Base-by-base conservation (phyloP, 2,329 filamentous ascomycete species). In the Chrysoporthe puriensis region DNA sequence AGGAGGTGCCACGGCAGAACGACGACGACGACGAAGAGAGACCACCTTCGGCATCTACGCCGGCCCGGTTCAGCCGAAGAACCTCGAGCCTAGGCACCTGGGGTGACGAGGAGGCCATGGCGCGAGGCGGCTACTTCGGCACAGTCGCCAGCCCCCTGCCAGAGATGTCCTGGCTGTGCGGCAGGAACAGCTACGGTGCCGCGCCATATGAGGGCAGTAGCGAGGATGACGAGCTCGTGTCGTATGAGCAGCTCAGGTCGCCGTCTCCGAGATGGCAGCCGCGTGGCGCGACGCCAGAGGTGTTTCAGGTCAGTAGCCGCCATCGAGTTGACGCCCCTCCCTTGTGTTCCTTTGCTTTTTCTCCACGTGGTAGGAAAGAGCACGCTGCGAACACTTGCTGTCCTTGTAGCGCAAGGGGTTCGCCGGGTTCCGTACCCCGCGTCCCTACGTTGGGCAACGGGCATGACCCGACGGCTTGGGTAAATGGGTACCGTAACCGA, bases 401-500 rank as follows among this genome's bases (percentile, higher is more conserved):
- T 56, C 52, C n/a, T 42, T 46, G 54, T 34, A 48, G 61, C 21
- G 60, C 36, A 50, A 63, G 59, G 63, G 42, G 36, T 48, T 57
- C 67, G 67, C 64, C 67, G 67, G 48, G 11, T 64, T 48, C 67
- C 67, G 67, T 66, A 44, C 56, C n/a, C 42, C 21, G 4, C 4
- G 11, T 18, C 40, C 62, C 32, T 4, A 8, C 32, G 26, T 18
- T n/a, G 40, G 40, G 52, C 42, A 60, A 36, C 50, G n/a, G 18
- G n/a, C 26, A 5, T 18, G 43, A 52, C 60, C 64, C 67, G 67
- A 56, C 40, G n/a, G 54, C 9, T 6, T 69, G 67, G 63, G 14
- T 63, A 66, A 59, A 63, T 63, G 67, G 67, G 60, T 69, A 69
- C 67, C 3, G 64, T 69, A 63, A 46, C 67, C 67, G 46, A n/a